A percentile compares a stretch with the other conserved stretches of the same genome.
Evolutionary conservation across 2,329 filamentous ascomycete species (phyloP).

Genomic region (Boeremia exigua): DNA sequence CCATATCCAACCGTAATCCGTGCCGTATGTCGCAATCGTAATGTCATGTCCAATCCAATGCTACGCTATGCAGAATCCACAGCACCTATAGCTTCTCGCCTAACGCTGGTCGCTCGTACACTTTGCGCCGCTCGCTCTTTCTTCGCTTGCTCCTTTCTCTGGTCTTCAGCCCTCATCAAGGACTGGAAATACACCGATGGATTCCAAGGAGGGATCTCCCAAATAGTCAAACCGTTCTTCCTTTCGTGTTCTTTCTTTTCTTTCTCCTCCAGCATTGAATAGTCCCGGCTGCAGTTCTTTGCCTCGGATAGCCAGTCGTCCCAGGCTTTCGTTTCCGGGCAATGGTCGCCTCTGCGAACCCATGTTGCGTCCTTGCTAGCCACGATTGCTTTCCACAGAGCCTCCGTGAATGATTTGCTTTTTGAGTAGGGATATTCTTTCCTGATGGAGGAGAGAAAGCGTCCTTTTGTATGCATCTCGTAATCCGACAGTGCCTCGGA

Average conservation of each 20-base stretch:
- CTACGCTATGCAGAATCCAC: background rate
- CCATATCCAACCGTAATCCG: slow-evolving; percentile 13
- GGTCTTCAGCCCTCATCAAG: background rate
- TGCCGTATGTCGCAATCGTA: background rate
- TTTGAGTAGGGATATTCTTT: slow-evolving; percentile 24
- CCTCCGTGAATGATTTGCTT: slow-evolving; percentile 53
- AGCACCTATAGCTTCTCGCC: background rate
- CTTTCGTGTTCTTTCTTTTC: slow-evolving; percentile 15
- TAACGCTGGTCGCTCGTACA: background rate
- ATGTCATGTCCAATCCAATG: background rate
- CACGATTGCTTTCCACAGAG: slow-evolving; percentile 57
- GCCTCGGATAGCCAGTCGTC: slow-evolving; percentile 51
- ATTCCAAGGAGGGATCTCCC: slow-evolving; percentile 34
- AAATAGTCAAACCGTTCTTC: slow-evolving; percentile 26
- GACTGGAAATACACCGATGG: background rate
- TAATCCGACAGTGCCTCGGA: slow-evolving; percentile 46
- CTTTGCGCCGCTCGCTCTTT: background rate
- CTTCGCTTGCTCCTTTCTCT: background rate
- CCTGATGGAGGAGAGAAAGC: background rate
- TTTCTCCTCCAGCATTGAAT: slow-evolving; percentile 14
- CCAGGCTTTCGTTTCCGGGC: slow-evolving; percentile 53
- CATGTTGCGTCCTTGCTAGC: slow-evolving; percentile 53
- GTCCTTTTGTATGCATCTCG: slow-evolving; percentile 42
- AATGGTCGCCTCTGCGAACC: slow-evolving; percentile 50
- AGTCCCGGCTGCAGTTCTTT: slow-evolving; percentile 23